phyloP scores from a whole-genome alignment of 805 yeast species.

The Barnettozyma salicaria region DNA sequence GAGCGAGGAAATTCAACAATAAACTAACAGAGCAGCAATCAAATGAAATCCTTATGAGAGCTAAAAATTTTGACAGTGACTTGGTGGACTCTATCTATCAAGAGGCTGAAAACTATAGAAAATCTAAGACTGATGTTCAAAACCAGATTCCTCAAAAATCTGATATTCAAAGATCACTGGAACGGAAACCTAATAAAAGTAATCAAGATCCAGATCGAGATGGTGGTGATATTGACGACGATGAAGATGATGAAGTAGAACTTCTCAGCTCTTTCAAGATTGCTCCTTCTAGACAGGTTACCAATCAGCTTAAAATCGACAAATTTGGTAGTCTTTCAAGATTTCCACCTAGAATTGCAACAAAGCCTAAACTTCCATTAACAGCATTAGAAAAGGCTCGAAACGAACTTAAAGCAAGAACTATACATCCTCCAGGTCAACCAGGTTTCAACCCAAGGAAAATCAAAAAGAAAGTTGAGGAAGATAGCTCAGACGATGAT shows the following conservation, averaged over 20 bases:
- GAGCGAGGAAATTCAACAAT: constrained; percentile 62
- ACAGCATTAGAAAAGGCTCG: constrained; percentile 35
- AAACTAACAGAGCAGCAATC: constrained; percentile 65
- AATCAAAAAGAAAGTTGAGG: constrained; percentile 20
- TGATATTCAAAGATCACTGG: too few relatives aligned
- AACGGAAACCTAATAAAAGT: too few relatives aligned
- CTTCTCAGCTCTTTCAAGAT: background rate
- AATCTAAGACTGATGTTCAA: constrained; percentile 26
- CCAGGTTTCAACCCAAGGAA: constrained; percentile 42
- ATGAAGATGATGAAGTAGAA: constrained; percentile 9
- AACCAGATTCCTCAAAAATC: too few relatives aligned
- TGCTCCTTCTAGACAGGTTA: background rate
- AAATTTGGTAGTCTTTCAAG: constrained; percentile 34
- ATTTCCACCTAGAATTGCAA: constrained; percentile 21
- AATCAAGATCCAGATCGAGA: too few relatives aligned
- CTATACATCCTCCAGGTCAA: constrained; percentile 43
- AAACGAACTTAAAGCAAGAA: constrained; percentile 26
- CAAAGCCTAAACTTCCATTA: constrained; percentile 27
- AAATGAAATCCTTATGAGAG: constrained; percentile 53
- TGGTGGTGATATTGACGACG: background rate
- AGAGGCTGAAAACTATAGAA: constrained; percentile 35
- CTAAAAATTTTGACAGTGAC: constrained; percentile 46
- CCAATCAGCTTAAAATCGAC: constrained; percentile 32
- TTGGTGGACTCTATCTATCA: constrained; percentile 48
- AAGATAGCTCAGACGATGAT: constrained; percentile 27